Percentiles rank a stretch among this genome's conserved stretches.
Conservation (phyloP, 225 moss, liverwort and hornwort genomes). For the Takakia lepidozioides region DNA sequence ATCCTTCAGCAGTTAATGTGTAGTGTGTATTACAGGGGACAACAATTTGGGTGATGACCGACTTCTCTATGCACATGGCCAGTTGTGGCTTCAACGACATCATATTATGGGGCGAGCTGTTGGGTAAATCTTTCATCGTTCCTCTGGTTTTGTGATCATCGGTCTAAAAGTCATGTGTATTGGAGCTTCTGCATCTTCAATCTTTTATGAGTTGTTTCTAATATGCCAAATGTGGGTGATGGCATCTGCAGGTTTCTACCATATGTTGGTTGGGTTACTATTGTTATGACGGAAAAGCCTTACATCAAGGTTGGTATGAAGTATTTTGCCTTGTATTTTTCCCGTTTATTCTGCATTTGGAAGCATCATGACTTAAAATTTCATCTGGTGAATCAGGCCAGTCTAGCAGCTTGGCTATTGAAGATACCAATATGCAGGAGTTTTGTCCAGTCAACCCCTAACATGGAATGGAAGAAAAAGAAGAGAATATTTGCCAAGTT, state of each 20-base stretch:
- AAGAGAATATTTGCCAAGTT: neutral
- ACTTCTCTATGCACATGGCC: constrained; percentile 85
- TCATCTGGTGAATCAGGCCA: neutral
- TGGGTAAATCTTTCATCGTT: neutral
- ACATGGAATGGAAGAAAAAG: neutral
- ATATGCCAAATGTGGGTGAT: too few relatives aligned
- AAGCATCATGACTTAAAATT: too few relatives aligned
- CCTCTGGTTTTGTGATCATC: too few relatives aligned
- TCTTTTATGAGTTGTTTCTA: constrained; percentile 3
- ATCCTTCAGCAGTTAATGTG: too few relatives aligned
- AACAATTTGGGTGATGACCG: constrained; percentile 92
- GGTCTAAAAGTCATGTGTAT: too few relatives aligned
- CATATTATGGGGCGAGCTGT: constrained; percentile 99
- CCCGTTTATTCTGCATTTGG: too few relatives aligned
- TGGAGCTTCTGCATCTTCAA: neutral
- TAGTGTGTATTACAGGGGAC: constrained; percentile 14
- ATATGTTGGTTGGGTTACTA: constrained; percentile 98
- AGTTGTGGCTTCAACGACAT: constrained; percentile 86
- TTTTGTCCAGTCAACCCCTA: neutral
- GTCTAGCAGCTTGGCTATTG: neutral
- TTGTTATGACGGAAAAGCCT: constrained; percentile 97
- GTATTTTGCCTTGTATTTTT: too few relatives aligned
- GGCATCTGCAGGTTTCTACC: constrained; percentile 73
- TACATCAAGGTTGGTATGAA: constrained; percentile 63
- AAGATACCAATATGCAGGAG: neutral